These are phyloP conservation scores for Lactifluus pinguis DNA, from an alignment of 768 basidiomycete genomes.

Conservation along the genomic window DNA sequence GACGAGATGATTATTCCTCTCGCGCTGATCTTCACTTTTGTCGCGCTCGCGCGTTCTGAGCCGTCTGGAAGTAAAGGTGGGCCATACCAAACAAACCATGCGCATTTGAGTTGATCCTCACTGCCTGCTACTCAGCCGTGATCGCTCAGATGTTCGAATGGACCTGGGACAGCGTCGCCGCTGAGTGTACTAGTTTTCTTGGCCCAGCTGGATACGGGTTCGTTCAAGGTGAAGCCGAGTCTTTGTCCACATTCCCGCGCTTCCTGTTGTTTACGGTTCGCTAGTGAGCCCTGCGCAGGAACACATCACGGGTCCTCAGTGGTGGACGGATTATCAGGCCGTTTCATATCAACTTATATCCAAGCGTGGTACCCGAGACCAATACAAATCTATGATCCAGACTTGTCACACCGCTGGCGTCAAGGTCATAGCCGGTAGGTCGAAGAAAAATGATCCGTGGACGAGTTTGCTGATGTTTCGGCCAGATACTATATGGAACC, in stretches of 20 bases:
- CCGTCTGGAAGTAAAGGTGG: not conserved
- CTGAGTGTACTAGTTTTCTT: slow-evolving; percentile 56
- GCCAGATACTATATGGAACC: slow-evolving; percentile 52
- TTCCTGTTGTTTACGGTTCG: not conserved
- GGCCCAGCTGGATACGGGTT: slow-evolving; percentile 57
- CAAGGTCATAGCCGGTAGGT: slow-evolving; percentile 31
- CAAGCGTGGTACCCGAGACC: slow-evolving; percentile 50
- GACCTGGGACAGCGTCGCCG: slow-evolving; percentile 44
- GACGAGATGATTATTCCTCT: not conserved
- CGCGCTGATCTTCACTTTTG: not conserved
- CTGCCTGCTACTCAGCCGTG: slow-evolving; percentile 26
- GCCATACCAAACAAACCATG: too few relatives aligned
- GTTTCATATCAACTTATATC: slow-evolving; percentile 58
- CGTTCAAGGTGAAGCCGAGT: slow-evolving; percentile 44
- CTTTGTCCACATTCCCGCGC: not conserved
- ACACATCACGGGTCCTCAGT: slow-evolving; percentile 47
- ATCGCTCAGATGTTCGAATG: slow-evolving; percentile 69
- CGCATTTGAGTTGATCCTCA: not conserved
- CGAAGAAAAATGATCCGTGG: not conserved
- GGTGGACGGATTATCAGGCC: slow-evolving; percentile 72
- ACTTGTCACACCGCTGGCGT: slow-evolving; percentile 34
- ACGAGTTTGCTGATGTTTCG: slow-evolving; percentile 18
- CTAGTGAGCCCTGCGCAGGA: slow-evolving; percentile 45
- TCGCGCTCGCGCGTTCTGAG: not conserved
- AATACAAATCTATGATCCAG: slow-evolving; percentile 36